Evolutionary conservation across 306 rosid species (phyloP).

Genomic region (Vachellia pachyceras): DNA sequence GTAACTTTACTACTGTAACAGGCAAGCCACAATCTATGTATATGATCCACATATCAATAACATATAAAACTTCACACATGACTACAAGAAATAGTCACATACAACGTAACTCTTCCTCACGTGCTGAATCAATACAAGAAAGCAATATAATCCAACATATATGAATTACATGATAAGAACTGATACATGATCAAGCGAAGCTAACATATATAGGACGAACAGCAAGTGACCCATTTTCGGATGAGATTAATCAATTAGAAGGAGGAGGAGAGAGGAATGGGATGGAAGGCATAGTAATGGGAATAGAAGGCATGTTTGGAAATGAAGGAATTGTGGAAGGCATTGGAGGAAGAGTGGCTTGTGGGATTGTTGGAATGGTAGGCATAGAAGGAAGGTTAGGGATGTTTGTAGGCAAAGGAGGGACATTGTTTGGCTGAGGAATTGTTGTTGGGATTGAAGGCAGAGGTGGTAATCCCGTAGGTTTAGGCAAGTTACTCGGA

Average conservation of each 20-base stretch:
- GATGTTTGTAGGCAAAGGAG: neutral
- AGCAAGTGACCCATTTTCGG: neutral
- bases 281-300: neutral
- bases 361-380: neutral
- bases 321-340: too few relatives aligned
- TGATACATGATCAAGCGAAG: too few relatives aligned
- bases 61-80: too few relatives aligned
- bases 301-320: neutral
- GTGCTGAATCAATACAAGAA: neutral
- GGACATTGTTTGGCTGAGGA: neutral
- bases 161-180: too few relatives aligned
- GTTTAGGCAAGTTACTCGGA: neutral
- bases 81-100: too few relatives aligned
- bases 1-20: too few relatives aligned
- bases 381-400: neutral
- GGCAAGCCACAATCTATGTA: too few relatives aligned
- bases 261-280: constrained; percentile 3
- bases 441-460: neutral
- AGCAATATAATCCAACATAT: neutral
- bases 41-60: too few relatives aligned
- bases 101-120: neutral
- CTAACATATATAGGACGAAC: neutral
- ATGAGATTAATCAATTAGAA: neutral
- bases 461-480: neutral
- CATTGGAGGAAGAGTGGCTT: neutral